Base-by-base conservation (phyloP, 306 rosid species). In the Boehmeria nivea region DNA sequence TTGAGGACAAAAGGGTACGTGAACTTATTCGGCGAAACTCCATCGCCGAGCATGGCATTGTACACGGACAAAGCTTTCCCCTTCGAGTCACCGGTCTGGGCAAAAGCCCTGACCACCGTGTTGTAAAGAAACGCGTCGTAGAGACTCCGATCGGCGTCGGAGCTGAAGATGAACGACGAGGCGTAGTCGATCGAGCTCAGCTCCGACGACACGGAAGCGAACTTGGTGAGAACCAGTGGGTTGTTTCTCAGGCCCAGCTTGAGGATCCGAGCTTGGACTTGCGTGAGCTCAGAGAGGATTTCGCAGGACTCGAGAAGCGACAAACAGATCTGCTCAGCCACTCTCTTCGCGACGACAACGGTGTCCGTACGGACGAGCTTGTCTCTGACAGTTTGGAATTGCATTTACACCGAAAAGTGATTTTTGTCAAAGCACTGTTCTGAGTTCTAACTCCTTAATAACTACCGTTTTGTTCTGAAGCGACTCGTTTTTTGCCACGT, bases 1-100 rank as follows among this genome's bases (percentile, higher is more conserved):
- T 89, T 89, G 36, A 89, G 87, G 1, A 83, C 80, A 69, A 89
- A 89, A 3, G 95, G 97, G 81, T 77, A 89, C 0, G 97, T 83
- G 68, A 86, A 83, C 42, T 90, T 89, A 63, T 86, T 89, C 1
- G 97, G 94, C 65, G 50, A 61, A 68, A 86, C 82, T 17, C 71
- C 78, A 44, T n/a, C 67, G 7, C 26, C 38, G 16, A 81, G 69
- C 97, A 89, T 89, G 4, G 63, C 27, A 26, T 2, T 16, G 47
- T 81, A 81, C 33, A 73, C 52, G 0, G 21, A 18, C 57, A 89
- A 31, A 6, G 90, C 86, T 25, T 33, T 70, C 1, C 27, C 61
- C 76, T 72, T 81, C 0, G 74, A 68, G 19, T 67, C 31, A 25
- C 10, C 3, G 12, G 90, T 79, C 9, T 86, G 94, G 18, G 97